Evolutionary conservation across 1,139 yeast species (phyloP).

Genomic region (Magnusiomyces magnusii): DNA sequence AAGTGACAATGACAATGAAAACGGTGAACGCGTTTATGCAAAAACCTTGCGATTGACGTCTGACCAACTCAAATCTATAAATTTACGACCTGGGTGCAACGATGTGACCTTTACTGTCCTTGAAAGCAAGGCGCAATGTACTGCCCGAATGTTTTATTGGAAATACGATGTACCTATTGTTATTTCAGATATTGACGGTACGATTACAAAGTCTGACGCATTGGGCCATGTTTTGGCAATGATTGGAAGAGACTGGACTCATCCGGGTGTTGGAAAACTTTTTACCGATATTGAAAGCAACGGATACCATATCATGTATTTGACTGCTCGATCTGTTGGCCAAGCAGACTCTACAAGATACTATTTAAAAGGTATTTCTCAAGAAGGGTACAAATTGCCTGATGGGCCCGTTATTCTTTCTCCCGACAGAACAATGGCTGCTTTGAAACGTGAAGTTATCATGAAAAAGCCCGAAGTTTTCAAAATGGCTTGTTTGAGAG

Average conservation of each 20-base stretch:
- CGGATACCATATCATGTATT: constrained; percentile 88
- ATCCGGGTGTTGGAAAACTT: constrained; percentile 86
- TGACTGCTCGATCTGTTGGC: constrained; percentile 94
- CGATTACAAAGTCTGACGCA: constrained; percentile 96
- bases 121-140: constrained; percentile 70
- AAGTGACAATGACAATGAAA: neutral
- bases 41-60: constrained; percentile 88
- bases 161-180: constrained; percentile 79
- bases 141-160: constrained; percentile 78
- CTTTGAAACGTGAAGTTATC: constrained; percentile 83
- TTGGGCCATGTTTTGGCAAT: constrained; percentile 92
- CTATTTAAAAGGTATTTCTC: constrained; percentile 70
- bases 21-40: constrained; percentile 42
- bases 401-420: constrained; percentile 90
- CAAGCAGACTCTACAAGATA: constrained; percentile 91
- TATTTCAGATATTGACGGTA: constrained; percentile 96
- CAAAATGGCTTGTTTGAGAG: constrained; percentile 94
- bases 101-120: constrained; percentile 70
- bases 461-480: constrained; percentile 94
- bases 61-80: constrained; percentile 71
- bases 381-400: constrained; percentile 68
- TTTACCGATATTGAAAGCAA: constrained; percentile 78
- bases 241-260: constrained; percentile 98
- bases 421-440: constrained; percentile 97
- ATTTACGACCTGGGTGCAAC: constrained; percentile 73